A percentile compares a stretch with the other conserved stretches of the same genome.
These are phyloP conservation scores for Nyssa sinensis DNA, from an alignment of 148 eudicot species.

Conservation along the genomic window DNA sequence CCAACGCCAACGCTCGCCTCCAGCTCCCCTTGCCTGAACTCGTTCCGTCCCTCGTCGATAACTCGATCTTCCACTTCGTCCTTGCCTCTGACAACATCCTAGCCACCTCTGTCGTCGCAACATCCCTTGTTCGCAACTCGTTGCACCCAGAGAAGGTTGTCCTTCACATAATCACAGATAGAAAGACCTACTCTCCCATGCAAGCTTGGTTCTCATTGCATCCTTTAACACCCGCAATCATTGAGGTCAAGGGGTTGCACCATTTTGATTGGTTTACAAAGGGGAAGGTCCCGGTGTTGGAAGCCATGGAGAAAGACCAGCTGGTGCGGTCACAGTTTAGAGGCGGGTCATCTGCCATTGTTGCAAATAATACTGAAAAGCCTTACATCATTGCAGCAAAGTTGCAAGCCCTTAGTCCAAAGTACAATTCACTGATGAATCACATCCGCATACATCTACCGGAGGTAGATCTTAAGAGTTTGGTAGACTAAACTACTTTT, in stretches of 20 bases:
- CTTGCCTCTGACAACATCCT: conserved; percentile 85
- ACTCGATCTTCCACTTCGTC: conserved; percentile 74
- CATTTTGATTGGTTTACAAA: conserved; percentile 94
- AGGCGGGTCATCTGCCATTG: conserved; percentile 91
- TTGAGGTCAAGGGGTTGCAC: conserved; percentile 88
- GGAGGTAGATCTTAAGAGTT: conserved; percentile 49
- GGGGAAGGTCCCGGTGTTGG: conserved; percentile 90
- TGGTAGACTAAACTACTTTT: not conserved
- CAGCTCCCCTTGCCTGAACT: conserved; percentile 79
- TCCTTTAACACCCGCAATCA: conserved; percentile 60
- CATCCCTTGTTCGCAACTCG: conserved; percentile 67
- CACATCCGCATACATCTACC: conserved; percentile 77
- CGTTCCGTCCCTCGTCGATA: conserved; percentile 80
- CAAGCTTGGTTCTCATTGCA: conserved; percentile 96
- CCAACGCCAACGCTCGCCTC: conserved; percentile 74
- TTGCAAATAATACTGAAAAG: conserved; percentile 66
- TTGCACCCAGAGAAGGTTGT: conserved; percentile 67
- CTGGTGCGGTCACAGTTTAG: conserved; percentile 72
- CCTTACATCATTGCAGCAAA: conserved; percentile 88
- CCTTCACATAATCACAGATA: conserved; percentile 83
- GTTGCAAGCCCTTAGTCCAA: conserved; percentile 82
- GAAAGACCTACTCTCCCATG: conserved; percentile 86
- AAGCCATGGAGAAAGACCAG: conserved; percentile 95
- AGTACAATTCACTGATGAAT: conserved; percentile 85
- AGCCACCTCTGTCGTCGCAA: conserved; percentile 82